Percentiles rank a stretch among this genome's conserved stretches.
Evolutionary conservation across 2,329 filamentous ascomycete species (phyloP).

Genomic region (Hypocrella siamensis): DNA sequence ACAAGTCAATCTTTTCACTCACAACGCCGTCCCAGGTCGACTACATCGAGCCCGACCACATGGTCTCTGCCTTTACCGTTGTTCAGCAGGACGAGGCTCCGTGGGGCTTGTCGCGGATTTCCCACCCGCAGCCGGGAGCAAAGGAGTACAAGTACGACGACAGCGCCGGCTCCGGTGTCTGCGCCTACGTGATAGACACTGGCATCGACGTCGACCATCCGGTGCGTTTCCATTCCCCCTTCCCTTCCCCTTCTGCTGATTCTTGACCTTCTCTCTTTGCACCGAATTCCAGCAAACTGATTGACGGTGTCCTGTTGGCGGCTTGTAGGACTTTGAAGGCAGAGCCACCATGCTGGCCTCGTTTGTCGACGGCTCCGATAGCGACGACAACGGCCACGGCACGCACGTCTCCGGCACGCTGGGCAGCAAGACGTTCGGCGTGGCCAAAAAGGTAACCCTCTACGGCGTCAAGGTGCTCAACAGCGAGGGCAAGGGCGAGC

Average conservation of each 20-base stretch:
- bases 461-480: constrained; percentile 24
- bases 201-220: constrained; percentile 18
- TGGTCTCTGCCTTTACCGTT: constrained; percentile 2
- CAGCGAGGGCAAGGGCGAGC: constrained; percentile 15
- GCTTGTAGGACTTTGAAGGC: constrained; percentile 19
- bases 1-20: no score
- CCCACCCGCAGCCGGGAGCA: constrained; percentile 9
- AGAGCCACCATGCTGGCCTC: constrained; percentile 20
- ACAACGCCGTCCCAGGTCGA: constrained; percentile 10
- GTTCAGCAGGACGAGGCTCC: constrained; percentile 18
- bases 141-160: constrained; percentile 17
- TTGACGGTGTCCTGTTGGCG: no score
- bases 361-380: constrained; percentile 13
- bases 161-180: constrained; percentile 17
- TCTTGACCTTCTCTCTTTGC: no score
- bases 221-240: constrained; percentile 11
- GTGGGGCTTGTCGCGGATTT: constrained; percentile 20
- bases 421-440: constrained; percentile 18
- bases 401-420: constrained; percentile 20
- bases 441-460: constrained; percentile 21
- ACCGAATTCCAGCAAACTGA: no score
- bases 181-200: constrained; percentile 26
- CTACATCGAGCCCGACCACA: constrained; percentile 21
- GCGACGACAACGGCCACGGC: constrained; percentile 11
- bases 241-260: neutral